Percentiles rank a stretch among this genome's conserved stretches.
These are phyloP conservation scores for Penicillium cataractarum DNA, from an alignment of 495 filamentous ascomycete genomes.

Conservation along the genomic window DNA sequence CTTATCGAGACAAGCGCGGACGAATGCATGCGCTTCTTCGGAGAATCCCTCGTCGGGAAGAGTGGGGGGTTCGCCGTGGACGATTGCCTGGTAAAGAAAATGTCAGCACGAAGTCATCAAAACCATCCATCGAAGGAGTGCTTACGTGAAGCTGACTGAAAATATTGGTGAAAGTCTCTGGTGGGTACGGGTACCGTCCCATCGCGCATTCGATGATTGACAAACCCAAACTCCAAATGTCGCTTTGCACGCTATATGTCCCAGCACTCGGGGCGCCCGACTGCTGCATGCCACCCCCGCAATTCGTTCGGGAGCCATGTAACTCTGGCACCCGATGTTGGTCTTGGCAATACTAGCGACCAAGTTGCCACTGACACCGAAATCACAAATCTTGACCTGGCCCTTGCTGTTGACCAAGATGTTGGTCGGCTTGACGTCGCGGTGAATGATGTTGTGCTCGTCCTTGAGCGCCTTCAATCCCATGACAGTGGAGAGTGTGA, in stretches of 20 bases:
- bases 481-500: conserved; percentile 87
- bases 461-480: conserved; percentile 94
- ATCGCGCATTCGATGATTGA: conserved; percentile 96
- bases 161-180: conserved; percentile 97
- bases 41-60: conserved; percentile 79
- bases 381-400: conserved; percentile 98
- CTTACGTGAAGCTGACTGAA: conserved; percentile 97
- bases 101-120: conserved; percentile 18
- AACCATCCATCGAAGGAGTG: conserved; percentile 23
- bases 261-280: conserved; percentile 71
- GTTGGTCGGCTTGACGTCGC: conserved; percentile 98
- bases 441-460: conserved; percentile 98
- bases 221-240: conserved; percentile 95
- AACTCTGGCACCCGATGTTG: conserved; percentile 98
- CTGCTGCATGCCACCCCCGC: conserved; percentile 82
- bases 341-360: conserved; percentile 98
- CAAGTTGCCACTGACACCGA: conserved; percentile 94
- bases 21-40: conserved; percentile 80
- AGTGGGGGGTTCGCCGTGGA: conserved; percentile 90
- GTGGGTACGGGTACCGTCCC: conserved; percentile 95
- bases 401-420: conserved; percentile 89
- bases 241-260: conserved; percentile 96
- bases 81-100: conserved; percentile 75
- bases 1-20: conserved; percentile 88
- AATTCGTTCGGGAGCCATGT: conserved; percentile 98